Evolutionary conservation across 768 basidiomycete species (phyloP), one percentile per base, ranked within the genome.

Genomic region (Trametes cinnabarina): DNA sequence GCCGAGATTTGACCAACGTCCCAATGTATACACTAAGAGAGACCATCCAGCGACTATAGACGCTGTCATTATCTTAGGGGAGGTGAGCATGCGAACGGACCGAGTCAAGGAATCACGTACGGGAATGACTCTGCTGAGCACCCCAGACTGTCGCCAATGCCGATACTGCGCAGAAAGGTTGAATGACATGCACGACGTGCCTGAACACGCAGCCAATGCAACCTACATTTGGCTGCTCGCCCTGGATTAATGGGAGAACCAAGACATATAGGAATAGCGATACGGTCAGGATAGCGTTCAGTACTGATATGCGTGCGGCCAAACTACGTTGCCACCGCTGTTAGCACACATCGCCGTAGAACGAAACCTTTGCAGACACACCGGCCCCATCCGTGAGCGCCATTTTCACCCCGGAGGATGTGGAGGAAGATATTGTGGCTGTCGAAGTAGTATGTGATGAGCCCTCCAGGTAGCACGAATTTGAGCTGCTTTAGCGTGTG

Each of bases 401-500:
- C 68, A 22, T 72, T 66, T 17, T 75, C 68, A 4, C 76, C 66
- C 22, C 60, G 60, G 23, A 75, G 50, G 25, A 86, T 66, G 37
- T 65, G 64, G 71, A 76, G 76, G 61, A 88, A 76, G 64, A 82
- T 72, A 40, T 76, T 71, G 34, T 82, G 69, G 11, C 85, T 85
- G 30, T 79, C 77, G 28, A 90, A 74, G 66, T 82, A 81, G 68
- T 84, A 85, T 3, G 88, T 88, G 65, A 85, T 62, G 39, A 72
- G 66, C 1, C 76, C 84, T 11, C 90, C 89, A n/a, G 90, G 88
- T 11, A 90, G 65, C 44, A 90, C 82, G 54, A 90, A 84, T 68
- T 90, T 88, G 67, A 91, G 79, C 74, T 90, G 89, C 48, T 81
- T 79, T 55, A 82, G 68, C 1, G 84, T 81, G 69, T 90, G 85